A percentile compares a stretch with the other conserved stretches of the same genome.
phyloP scores from a whole-genome alignment of 345 rosid species.

The Brassica rapa region DNA sequence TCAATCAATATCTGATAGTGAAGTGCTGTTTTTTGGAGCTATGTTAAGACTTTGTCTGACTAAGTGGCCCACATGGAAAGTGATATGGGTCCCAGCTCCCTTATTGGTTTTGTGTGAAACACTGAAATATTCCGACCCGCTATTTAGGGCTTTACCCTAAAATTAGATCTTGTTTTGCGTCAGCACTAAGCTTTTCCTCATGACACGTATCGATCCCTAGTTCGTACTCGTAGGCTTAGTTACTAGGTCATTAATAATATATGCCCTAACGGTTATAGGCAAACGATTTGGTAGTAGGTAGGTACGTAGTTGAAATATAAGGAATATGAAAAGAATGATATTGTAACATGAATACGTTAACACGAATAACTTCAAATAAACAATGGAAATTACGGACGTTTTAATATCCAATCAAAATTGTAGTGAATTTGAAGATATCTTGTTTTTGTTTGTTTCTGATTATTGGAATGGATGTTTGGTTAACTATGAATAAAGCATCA shows the following conservation, averaged over 20 bases:
- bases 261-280: slow-evolving; percentile 9
- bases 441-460: not conserved
- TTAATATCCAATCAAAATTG: not conserved
- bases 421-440: not conserved
- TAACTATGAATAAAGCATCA: slow-evolving; percentile 14
- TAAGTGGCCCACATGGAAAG: slow-evolving; percentile 35
- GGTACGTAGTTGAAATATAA: not conserved
- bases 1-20: slow-evolving; percentile 37
- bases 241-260: slow-evolving; percentile 19
- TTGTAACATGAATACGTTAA: not conserved
- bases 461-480: not conserved
- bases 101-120: slow-evolving; percentile 40
- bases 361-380: not conserved
- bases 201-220: slow-evolving; percentile 37
- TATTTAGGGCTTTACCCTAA: slow-evolving; percentile 39
- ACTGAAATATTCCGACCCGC: slow-evolving; percentile 41
- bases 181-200: slow-evolving; percentile 20
- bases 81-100: slow-evolving; percentile 28
- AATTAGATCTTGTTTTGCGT: slow-evolving; percentile 38
- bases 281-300: not conserved
- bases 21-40: slow-evolving; percentile 26
- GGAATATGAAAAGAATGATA: slow-evolving; percentile 7
- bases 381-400: not conserved
- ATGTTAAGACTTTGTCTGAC: slow-evolving; percentile 32
- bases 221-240: slow-evolving; percentile 23